Evolutionary conservation across 306 rosid genomes (phyloP), one percentile per base, ranked within the genome.

Genomic region (Hippophae gyantsensis): DNA sequence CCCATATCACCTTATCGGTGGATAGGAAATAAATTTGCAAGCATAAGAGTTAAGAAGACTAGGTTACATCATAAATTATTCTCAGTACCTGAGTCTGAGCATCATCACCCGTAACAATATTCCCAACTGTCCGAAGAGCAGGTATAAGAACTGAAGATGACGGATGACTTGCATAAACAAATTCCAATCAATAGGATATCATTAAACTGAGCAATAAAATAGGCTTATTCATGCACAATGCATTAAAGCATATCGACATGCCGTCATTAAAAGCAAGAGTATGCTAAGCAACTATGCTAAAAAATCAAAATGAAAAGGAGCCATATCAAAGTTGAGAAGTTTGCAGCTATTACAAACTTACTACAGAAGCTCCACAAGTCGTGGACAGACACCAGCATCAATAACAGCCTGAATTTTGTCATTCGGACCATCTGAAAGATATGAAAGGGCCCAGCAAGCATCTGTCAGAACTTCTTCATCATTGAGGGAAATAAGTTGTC

Each of bases 371-470:
- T 79, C 79, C 62, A 77, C 85, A 59, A 81, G 83, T 23, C 78
- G 77, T 32, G 60, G 76, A 63, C 90, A 83, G 56, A 83, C 81
- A 10, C 79, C 82, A 13, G 80, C 65, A 8, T 86, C 90, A 69
- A 86, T 65, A n/a, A 86, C 81, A 62, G 80, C 78, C 64, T 86
- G 82, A 62, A 74, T 76, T 63, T 74, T 80, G 41, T 76, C 85
- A 72, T 74, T 76, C 6, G 82, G 72, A 61, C 79, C 85, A 43
- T 83, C 84, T 23, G 87, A 86, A 72, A 86, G 80, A 72, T 83
- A 76, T 32, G 81, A 77, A 53, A 86, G 81, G 63, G 87, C 82
- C 90, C 90, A 78, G 67, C 84, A 83, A 43, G 83, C 82, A 64
- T 86, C 80, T 47, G 82, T 65, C 68, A 83, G 26, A 51, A 83